Evolutionary conservation across 2,329 filamentous ascomycete species (phyloP), one percentile per base, ranked within the genome.

Genomic region (Huntiella omanensis): DNA sequence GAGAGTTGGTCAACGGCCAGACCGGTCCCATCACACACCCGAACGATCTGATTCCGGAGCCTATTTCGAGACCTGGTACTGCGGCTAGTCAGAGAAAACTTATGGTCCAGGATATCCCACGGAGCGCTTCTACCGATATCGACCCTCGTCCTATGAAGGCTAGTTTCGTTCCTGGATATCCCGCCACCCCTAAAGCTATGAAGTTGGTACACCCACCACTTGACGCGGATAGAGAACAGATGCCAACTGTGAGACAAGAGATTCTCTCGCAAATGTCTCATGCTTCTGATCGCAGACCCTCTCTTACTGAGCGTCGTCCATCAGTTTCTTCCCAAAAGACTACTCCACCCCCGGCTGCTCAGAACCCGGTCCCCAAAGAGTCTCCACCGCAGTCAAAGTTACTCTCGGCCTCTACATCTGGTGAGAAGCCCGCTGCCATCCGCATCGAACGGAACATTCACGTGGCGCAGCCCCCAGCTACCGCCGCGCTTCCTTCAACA

Each of bases 161-260:
- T 59, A 44, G 63, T 66, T 71, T 1, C 69, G 73, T 4, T 71
- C 88, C 44, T 87, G 86, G 0, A 70, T 94, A 28, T n/a, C 86
- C 88, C 11, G 84, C 86, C 2, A 95, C 87, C 1, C 87, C 88
- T 28, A 79, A 84, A 63, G 86, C 86, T 1, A 93, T 95, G 86
- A 75, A 82, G 15, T 76, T 92, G 1, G 76, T 83, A 38, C 77
- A 88, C 53, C 72, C 75, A 37, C 64, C 63, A 28, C 55, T 54
- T 48, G 64, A 69, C 48, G 38, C 51, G 48, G 22, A 58, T 52
- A 41, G 35, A 4, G 13, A 41, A 16, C 17, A 43, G 19, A 16
- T 33, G 11, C 40, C 48, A n/a, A 11, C 37, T 19, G 22, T 43
- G 17, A 36, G 36, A 3, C 45, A 39, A 11, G 32, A 47, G 13